These are phyloP conservation scores for Paragyromitra xinjiangensis DNA, from an alignment of 495 filamentous ascomycete genomes.

Conservation along the genomic window DNA sequence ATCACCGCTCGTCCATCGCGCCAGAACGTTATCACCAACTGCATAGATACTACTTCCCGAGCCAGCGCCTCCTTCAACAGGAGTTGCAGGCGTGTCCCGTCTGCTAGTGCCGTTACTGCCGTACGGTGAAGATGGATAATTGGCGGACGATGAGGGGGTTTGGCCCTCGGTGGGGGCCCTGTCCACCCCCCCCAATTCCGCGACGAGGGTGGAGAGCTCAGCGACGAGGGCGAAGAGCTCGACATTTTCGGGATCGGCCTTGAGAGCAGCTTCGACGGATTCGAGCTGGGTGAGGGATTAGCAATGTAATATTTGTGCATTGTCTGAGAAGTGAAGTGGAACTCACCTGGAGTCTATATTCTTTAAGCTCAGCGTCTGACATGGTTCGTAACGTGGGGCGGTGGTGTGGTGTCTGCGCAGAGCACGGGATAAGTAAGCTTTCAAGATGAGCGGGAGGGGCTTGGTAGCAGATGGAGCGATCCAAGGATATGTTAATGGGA, in stretches of 20 bases:
- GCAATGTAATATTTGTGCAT: slow-evolving; percentile 1
- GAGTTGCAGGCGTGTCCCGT: slow-evolving; percentile 46
- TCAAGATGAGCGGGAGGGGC: neutral
- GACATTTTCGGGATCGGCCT: slow-evolving; percentile 82
- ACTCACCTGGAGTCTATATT: slow-evolving; percentile 80
- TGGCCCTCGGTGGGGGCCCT: slow-evolving; percentile 75
- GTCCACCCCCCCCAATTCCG: slow-evolving; percentile 86
- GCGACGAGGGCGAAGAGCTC: slow-evolving; percentile 80
- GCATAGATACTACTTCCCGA: slow-evolving; percentile 68
- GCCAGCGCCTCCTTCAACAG: slow-evolving; percentile 66
- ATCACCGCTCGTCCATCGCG: slow-evolving; percentile 89
- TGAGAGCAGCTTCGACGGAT: slow-evolving; percentile 75
- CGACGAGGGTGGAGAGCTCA: slow-evolving; percentile 79
- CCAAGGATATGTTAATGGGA: neutral
- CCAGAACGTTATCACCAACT: slow-evolving; percentile 89
- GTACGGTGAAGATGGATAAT: slow-evolving; percentile 58
- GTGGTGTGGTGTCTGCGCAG: slow-evolving; percentile 1
- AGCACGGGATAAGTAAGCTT: slow-evolving; percentile 28
- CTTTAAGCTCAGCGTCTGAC: slow-evolving; percentile 76
- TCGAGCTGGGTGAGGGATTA: slow-evolving; percentile 70
- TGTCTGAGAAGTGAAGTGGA: slow-evolving; percentile 25
- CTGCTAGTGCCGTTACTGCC: slow-evolving; percentile 56
- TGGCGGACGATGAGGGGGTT: slow-evolving; percentile 26
- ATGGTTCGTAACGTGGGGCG: slow-evolving; percentile 32
- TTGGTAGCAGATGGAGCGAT: slow-evolving; percentile 10